These are phyloP conservation scores for Beauveria bassiana DNA, from an alignment of 2,329 filamentous ascomycete species.

Conservation along the genomic window DNA sequence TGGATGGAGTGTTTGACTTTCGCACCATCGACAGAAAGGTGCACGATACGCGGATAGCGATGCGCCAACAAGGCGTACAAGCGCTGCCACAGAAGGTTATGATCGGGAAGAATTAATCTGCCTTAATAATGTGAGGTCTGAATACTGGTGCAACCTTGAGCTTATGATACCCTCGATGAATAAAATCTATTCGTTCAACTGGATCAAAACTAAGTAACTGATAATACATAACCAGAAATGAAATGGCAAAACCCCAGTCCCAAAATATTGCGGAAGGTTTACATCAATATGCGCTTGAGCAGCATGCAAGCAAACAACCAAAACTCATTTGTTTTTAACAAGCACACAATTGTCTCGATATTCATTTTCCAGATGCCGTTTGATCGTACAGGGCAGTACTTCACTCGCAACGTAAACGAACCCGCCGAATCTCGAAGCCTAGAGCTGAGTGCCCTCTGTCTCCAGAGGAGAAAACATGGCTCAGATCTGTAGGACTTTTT, in stretches of 20 bases:
- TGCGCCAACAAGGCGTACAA: slow-evolving; percentile 30
- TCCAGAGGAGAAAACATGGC: neutral
- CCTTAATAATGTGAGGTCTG: no score
- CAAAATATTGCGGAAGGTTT: neutral
- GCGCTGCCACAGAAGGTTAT: slow-evolving; percentile 31
- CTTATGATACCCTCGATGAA: neutral
- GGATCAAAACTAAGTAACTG: neutral
- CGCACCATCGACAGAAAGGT: slow-evolving; percentile 42
- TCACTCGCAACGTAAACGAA: neutral
- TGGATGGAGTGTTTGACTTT: slow-evolving; percentile 47
- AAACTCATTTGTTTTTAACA: neutral
- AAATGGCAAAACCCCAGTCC: slow-evolving; percentile 8
- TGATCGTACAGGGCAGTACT: neutral
- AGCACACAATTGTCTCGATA: neutral
- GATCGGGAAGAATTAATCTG: slow-evolving; percentile 22
- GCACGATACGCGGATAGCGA: slow-evolving; percentile 42
- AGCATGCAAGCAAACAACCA: neutral
- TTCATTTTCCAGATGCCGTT: no score
- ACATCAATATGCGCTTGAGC: neutral
- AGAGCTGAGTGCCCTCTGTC: neutral
- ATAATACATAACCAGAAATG: neutral
- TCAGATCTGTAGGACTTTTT: slow-evolving; percentile 12
- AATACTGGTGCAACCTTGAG: no score
- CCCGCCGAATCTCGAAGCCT: neutral
- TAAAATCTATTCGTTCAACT: neutral